phyloP scores from a whole-genome alignment of 2,329 filamentous ascomycete genomes.

The Botrytis cinerea region DNA sequence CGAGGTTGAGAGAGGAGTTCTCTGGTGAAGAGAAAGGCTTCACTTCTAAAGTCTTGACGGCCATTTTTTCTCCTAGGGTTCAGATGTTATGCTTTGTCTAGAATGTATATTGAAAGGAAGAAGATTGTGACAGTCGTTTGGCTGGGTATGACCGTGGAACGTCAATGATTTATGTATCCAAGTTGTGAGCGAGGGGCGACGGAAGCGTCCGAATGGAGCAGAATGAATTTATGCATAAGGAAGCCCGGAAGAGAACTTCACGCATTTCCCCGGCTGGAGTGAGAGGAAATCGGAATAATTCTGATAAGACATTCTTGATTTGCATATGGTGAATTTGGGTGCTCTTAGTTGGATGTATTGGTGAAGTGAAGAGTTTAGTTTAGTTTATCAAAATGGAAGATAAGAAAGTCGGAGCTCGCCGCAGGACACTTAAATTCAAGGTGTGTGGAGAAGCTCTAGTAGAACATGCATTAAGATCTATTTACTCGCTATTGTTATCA shows the following conservation, averaged over 20 bases:
- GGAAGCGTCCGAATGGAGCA: not conserved
- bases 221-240: not conserved
- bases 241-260: not conserved
- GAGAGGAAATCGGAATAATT: not conserved
- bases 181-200: not conserved
- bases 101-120: not conserved
- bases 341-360: not conserved
- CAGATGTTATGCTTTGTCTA: not conserved
- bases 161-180: not conserved
- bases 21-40: slow-evolving; percentile 33
- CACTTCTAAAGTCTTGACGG: slow-evolving; percentile 39
- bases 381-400: not conserved
- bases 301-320: not conserved
- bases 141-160: not conserved
- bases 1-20: slow-evolving; percentile 55
- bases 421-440: not conserved
- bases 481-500: slow-evolving; percentile 2
- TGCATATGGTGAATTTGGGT: not conserved
- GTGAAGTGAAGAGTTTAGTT: not conserved
- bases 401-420: slow-evolving; percentile 17
- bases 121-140: not conserved
- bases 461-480: not conserved
- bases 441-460: slow-evolving; percentile 7
- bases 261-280: not conserved
- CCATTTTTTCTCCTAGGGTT: slow-evolving; percentile 30